These are phyloP conservation scores for Tricholoma sp. DNA, from an alignment of 768 basidiomycete genomes.

Conservation along the genomic window DNA sequence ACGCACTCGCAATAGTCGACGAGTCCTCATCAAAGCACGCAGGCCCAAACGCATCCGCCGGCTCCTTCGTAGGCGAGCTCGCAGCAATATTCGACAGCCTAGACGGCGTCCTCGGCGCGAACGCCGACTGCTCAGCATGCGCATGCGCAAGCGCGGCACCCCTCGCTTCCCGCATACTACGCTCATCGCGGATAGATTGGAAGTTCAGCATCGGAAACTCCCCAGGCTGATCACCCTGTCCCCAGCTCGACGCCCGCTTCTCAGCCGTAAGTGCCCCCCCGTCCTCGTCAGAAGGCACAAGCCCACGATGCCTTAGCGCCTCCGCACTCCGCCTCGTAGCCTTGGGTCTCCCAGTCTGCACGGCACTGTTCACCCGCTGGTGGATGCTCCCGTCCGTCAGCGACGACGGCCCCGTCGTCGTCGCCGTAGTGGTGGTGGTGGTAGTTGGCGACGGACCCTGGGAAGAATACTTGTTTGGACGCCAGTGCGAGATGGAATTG, in stretches of 20 bases:
- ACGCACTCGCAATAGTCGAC: slow-evolving; percentile 48
- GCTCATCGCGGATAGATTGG: slow-evolving; percentile 31
- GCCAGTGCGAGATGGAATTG: slow-evolving; percentile 26
- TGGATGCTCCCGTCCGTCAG: not conserved
- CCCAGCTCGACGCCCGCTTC: slow-evolving; percentile 65
- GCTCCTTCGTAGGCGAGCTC: not conserved
- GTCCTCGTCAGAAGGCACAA: slow-evolving; percentile 3
- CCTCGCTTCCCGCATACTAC: slow-evolving; percentile 10
- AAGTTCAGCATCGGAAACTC: slow-evolving; percentile 28
- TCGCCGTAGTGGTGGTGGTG: not conserved
- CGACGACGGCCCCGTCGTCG: not conserved
- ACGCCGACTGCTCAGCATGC: slow-evolving; percentile 7
- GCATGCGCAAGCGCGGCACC: not conserved
- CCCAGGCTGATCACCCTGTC: slow-evolving; percentile 37
- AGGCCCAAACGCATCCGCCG: slow-evolving; percentile 14
- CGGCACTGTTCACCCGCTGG: not conserved
- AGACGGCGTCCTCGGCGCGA: slow-evolving; percentile 14
- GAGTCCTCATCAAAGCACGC: slow-evolving; percentile 43
- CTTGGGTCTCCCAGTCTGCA: not conserved
- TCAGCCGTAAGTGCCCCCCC: slow-evolving; percentile 34
- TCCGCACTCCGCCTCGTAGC: slow-evolving; percentile 43
- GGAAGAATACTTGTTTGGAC: slow-evolving; percentile 20
- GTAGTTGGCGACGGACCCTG: slow-evolving; percentile 1
- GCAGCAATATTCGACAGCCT: slow-evolving; percentile 7
- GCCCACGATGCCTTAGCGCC: slow-evolving; percentile 26